Conservation (phyloP, 2,329 filamentous ascomycete species). For the Aspergillus eucalypticola region DNA sequence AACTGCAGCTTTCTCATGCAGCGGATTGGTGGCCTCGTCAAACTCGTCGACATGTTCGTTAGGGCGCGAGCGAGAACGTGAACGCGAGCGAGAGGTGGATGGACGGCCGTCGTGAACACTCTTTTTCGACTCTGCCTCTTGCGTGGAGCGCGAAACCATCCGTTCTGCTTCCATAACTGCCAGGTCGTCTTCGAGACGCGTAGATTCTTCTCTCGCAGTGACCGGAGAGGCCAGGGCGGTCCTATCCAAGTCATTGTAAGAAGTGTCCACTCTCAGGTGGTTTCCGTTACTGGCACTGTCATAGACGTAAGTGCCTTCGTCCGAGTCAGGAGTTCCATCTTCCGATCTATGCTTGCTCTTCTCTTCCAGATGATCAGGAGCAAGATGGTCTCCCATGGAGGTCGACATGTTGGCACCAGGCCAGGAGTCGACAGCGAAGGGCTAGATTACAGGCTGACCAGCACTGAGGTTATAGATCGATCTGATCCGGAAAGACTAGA, state of each 20-base stretch:
- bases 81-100: slow-evolving; percentile 55
- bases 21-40: slow-evolving; percentile 66
- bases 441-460: neutral
- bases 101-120: slow-evolving; percentile 40
- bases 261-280: slow-evolving; percentile 31
- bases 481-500: neutral
- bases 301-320: slow-evolving; percentile 35
- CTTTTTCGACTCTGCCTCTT: slow-evolving; percentile 25
- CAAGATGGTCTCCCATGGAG: slow-evolving; percentile 33
- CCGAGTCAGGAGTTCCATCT: slow-evolving; percentile 29
- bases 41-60: slow-evolving; percentile 65
- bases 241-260: slow-evolving; percentile 18
- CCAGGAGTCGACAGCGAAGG: slow-evolving; percentile 11
- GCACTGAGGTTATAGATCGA: neutral
- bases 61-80: slow-evolving; percentile 55
- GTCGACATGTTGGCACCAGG: slow-evolving; percentile 40
- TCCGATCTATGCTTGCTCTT: slow-evolving; percentile 28
- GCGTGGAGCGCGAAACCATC: slow-evolving; percentile 52
- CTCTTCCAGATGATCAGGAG: slow-evolving; percentile 27
- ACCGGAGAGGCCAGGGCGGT: slow-evolving; percentile 51
- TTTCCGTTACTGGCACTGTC: slow-evolving; percentile 21
- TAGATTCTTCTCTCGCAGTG: slow-evolving; percentile 59
- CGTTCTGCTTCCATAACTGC: slow-evolving; percentile 66
- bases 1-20: slow-evolving; percentile 65
- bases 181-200: slow-evolving; percentile 66